phyloP scores from a whole-genome alignment of 495 filamentous ascomycete genomes.

The Aspergillus cavernicola region DNA sequence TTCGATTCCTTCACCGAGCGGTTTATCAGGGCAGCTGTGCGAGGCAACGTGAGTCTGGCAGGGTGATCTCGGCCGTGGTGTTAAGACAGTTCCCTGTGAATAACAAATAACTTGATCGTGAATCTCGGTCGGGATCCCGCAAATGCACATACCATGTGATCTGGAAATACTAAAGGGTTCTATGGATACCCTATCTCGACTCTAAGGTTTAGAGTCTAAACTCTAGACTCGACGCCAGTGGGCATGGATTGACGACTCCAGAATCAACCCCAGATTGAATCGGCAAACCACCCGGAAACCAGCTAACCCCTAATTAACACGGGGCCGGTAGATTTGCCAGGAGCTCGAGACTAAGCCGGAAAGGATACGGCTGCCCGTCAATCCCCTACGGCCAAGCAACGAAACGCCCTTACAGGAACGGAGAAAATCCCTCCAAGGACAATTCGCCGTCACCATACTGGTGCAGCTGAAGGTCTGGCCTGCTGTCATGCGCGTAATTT shows the following conservation, averaged over 20 bases:
- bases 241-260: neutral
- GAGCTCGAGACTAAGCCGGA: neutral
- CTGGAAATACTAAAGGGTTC: too few relatives aligned
- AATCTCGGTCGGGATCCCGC: too few relatives aligned
- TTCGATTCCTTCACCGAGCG: neutral
- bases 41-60: too few relatives aligned
- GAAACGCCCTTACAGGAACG: neutral
- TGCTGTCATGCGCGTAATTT: neutral
- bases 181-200: too few relatives aligned
- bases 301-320: neutral
- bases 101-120: too few relatives aligned
- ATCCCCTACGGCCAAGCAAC: neutral
- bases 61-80: too few relatives aligned
- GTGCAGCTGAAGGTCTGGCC: too few relatives aligned
- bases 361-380: neutral
- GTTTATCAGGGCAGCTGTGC: too few relatives aligned
- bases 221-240: neutral
- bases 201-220: too few relatives aligned
- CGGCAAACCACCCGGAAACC: neutral
- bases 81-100: too few relatives aligned
- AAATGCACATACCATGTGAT: too few relatives aligned
- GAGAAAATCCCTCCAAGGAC: conserved; percentile 5
- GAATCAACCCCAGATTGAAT: neutral
- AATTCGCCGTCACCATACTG: neutral
- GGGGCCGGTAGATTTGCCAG: neutral